phyloP scores from a whole-genome alignment of 768 basidiomycete genomes.

The Cystobasidium tubakii region DNA sequence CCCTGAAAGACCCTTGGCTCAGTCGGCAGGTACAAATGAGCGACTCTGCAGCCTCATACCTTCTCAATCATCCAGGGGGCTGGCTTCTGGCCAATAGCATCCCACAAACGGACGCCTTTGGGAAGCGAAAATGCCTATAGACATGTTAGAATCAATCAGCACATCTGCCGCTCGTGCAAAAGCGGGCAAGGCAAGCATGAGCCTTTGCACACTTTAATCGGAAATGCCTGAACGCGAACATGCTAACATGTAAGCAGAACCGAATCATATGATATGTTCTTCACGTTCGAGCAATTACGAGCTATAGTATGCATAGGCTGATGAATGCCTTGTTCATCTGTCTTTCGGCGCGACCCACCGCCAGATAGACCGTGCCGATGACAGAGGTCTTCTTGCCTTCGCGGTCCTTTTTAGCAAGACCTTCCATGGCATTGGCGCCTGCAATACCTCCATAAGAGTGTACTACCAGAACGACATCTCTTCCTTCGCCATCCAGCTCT shows the following conservation, averaged over 20 bases:
- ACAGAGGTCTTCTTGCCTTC: conserved; percentile 11
- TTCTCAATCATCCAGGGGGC: conserved; percentile 13
- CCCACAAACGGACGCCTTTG: conserved; percentile 7
- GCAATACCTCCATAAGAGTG: conserved; percentile 30
- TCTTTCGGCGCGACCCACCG: conserved; percentile 5
- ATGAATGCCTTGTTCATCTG: too few species aligned
- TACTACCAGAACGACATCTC: conserved; percentile 19
- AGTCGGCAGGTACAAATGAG: background rate
- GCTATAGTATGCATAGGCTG: too few species aligned
- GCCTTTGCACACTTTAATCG: too few species aligned
- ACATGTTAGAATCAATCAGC: background rate
- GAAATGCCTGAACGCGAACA: too few species aligned
- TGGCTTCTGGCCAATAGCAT: conserved; percentile 3
- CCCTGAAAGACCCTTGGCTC: background rate
- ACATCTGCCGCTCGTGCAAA: background rate
- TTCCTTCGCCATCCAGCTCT: conserved; percentile 1
- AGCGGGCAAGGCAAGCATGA: too few species aligned
- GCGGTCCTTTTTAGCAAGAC: conserved; percentile 23
- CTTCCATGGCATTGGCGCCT: background rate
- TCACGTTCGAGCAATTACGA: too few species aligned
- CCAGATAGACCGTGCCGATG: conserved; percentile 9
- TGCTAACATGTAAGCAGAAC: too few species aligned
- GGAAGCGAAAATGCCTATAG: conserved; percentile 15
- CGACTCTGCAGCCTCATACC: background rate
- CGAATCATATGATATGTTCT: too few species aligned